Evolutionary conservation across 306 rosid species (phyloP), one percentile per base, ranked within the genome.

Genomic region (Rubus idaeus): DNA sequence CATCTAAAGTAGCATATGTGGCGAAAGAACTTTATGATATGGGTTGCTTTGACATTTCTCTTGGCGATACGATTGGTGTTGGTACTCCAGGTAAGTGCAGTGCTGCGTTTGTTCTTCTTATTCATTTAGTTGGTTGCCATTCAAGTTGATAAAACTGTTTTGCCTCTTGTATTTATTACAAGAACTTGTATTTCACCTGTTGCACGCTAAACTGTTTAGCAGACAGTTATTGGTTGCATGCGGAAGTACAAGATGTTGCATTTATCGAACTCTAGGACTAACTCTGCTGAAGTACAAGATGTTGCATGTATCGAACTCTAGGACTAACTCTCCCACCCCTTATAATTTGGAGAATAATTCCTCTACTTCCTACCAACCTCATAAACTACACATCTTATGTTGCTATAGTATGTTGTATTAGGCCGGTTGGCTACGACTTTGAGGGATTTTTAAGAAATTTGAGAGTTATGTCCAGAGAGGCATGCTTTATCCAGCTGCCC

Each of bases 11-110:
- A 68, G 92, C 97, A 56, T 89, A 89, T 69, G 89, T 94, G 71
- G 97, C 96, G 30, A 90, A 84, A 83, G 88, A 93, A 81, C 96
- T 94, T 52, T 79, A 79, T 76, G 88, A 84, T 13, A 90, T 94
- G 91, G 98, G 95, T 44, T 92, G 97, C 90, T 87, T 83, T 16
- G 97, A 94, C 79, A 94, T 94, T 85, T 92, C 98, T 75, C 90
- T 94, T 8, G 98, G 98, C 2, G 98, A 94, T 83, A 94, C 98
- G 2, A 92, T 92, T 82, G 98, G 98, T 64, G 96, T 94, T 78
- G 98, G 96, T 56, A 94, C 97, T 70, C 97, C 96, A 40, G 98
- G 98, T 94, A 89, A 87, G 76, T 82, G 70, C 30, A 65, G 50
- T 46, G 70, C 55, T 64, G 62, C 72, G 3, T 76, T 57, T 71